Percentiles rank a stretch among this genome's conserved stretches.
Conservation (phyloP, 2,329 filamentous ascomycete genomes). For the Penicillium concentricum region DNA sequence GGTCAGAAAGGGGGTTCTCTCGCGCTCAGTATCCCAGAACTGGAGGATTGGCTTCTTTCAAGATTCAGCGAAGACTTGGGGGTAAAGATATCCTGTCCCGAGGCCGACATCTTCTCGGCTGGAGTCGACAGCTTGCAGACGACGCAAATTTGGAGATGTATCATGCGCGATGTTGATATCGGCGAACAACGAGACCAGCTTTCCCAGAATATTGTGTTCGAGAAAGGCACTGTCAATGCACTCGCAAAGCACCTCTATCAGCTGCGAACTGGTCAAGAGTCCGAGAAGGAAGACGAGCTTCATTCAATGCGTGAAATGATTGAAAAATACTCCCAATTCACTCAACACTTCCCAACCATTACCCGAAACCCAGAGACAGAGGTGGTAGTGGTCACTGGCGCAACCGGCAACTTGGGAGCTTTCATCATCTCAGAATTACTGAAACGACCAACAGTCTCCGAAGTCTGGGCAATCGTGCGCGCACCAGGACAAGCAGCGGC, state of each 20-base stretch:
- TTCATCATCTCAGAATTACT: conserved; percentile 55
- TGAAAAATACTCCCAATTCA: conserved; percentile 45
- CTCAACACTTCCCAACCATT: conserved; percentile 24
- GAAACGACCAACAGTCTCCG: conserved; percentile 36
- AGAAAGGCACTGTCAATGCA: conserved; percentile 51
- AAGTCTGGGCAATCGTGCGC: conserved; percentile 59
- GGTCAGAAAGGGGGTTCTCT: conserved; percentile 26
- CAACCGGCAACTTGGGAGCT: conserved; percentile 64
- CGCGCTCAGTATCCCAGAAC: conserved; percentile 12
- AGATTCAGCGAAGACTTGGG: conserved; percentile 24
- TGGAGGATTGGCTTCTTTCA: conserved; percentile 48
- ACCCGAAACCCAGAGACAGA: conserved; percentile 26
- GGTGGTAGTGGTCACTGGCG: conserved; percentile 57
- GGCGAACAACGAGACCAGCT: conserved; percentile 43
- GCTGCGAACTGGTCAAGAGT: conserved; percentile 40
- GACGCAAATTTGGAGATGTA: conserved; percentile 54
- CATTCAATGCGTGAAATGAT: conserved; percentile 50
- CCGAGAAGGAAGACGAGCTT: conserved; percentile 38
- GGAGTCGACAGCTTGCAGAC: conserved; percentile 61
- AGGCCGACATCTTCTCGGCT: conserved; percentile 58
- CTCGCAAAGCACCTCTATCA: conserved; percentile 49
- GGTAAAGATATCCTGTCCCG: conserved; percentile 25
- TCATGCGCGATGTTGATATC: conserved; percentile 54
- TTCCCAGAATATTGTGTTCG: conserved; percentile 60
- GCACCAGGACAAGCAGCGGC: conserved; percentile 42